Evolutionary conservation across 1,284 basidiomycete genomes (phyloP), one percentile per base, ranked within the genome.

Genomic region (Lentinula novae-zelandiae): DNA sequence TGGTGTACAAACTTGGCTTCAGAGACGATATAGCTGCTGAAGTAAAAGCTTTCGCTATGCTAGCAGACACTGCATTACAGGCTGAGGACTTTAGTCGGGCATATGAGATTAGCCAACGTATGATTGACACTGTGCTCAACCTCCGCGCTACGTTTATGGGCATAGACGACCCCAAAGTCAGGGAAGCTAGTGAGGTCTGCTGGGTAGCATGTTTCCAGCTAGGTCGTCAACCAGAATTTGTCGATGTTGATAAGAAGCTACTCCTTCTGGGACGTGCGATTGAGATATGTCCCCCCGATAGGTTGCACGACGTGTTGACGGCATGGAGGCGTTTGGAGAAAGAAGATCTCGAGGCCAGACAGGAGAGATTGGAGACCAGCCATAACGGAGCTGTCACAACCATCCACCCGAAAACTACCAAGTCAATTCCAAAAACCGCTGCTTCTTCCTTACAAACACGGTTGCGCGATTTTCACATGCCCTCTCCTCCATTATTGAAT

Each of bases 201-300:
- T 96, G 93, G 93, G 83, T 90, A 20, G 86, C 88, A 2, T 94
- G 91, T 70, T 93, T 87, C 74, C 89, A 92, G 71, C 83, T 97
- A 2, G 95, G 93, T 13, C 83, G 88, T 57, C 89, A 93, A 66
- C 78, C 84, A 13, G 91, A 91, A 67, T 94, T 89, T 67, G 70
- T 80, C 1, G 87, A 94, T 65, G 73, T 83, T 3, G 73, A 79
- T 12, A 84, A 86, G 67, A 92, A 90, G 67, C 76, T 92, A 64
- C 75, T 73, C 1, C 79, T 96, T 1, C 75, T 97, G n/a, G 93
- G 91, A 3, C 83, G 86, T 60, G 91, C 95, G 3, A 77, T 97
- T 34, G 88, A 94, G 67, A 80, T 96, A n/a, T 96, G 93, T 70
- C 93, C 95, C 1, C 70, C 90, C 0, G 92, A 93, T 54, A 82